phyloP scores from a whole-genome alignment of 2,329 filamentous ascomycete species.

The Fusarium aywerte region DNA sequence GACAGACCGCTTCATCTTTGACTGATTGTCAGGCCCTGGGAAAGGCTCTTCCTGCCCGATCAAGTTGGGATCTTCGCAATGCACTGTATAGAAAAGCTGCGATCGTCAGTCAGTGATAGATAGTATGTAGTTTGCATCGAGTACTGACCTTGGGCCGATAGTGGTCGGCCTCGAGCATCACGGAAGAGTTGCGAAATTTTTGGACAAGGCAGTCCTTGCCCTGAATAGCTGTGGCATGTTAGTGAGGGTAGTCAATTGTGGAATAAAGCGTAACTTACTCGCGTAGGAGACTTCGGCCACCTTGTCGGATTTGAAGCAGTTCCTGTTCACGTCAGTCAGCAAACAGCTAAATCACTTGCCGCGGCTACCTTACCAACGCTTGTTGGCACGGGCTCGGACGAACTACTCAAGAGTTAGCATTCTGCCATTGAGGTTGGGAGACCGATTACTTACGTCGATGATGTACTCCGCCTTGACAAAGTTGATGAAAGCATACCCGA shows the following conservation, averaged over 20 bases:
- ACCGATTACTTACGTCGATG: constrained; percentile 65
- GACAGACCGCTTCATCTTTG: constrained; percentile 87
- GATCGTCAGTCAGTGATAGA: neutral
- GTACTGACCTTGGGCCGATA: constrained; percentile 82
- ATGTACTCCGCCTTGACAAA: constrained; percentile 80
- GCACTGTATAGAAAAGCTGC: constrained; percentile 65
- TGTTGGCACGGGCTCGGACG: constrained; percentile 74
- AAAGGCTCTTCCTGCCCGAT: constrained; percentile 80
- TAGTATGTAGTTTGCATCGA: no score
- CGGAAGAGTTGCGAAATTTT: constrained; percentile 96
- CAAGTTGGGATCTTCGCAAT: constrained; percentile 59
- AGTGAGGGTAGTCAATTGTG: neutral
- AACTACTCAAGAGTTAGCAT: constrained; percentile 64
- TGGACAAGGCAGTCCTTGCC: constrained; percentile 90
- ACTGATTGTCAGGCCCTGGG: constrained; percentile 82
- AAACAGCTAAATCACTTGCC: neutral
- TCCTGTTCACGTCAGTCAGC: constrained; percentile 61
- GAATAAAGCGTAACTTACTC: constrained; percentile 66
- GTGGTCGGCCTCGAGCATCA: constrained; percentile 86
- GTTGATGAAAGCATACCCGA: constrained; percentile 98
- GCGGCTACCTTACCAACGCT: constrained; percentile 67
- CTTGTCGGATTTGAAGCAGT: constrained; percentile 85
- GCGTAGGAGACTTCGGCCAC: constrained; percentile 93
- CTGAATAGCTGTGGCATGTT: constrained; percentile 76
- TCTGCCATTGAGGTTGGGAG: neutral